Conservation (phyloP, 2,329 filamentous ascomycete genomes). For the Lachnum nothofagi region DNA sequence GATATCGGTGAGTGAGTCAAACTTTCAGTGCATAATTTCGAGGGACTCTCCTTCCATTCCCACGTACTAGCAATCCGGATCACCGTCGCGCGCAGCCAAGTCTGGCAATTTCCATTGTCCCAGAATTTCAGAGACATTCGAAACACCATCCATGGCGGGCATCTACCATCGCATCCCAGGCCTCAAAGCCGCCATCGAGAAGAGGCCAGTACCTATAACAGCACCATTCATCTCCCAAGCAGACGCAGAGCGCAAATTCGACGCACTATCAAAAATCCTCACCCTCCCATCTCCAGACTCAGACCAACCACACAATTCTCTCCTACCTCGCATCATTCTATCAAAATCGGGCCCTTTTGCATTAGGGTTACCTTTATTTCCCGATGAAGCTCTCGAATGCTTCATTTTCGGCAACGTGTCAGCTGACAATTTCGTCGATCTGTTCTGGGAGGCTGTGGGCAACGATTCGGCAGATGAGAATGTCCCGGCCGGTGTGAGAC, state of each 20-base stretch:
- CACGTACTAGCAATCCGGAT: background rate
- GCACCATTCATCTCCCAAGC: background rate
- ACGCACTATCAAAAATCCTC: background rate
- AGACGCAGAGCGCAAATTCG: background rate
- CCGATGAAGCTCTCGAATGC: slow-evolving; percentile 7
- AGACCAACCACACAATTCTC: background rate
- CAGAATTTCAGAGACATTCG: background rate
- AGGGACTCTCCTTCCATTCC: background rate
- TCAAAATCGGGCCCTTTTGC: slow-evolving; percentile 2
- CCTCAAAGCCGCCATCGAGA: background rate
- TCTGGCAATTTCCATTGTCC: background rate
- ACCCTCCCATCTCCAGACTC: background rate
- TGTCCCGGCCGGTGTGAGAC: background rate
- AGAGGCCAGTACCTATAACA: background rate
- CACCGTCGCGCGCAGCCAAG: background rate
- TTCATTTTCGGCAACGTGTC: slow-evolving; percentile 9
- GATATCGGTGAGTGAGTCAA: slow-evolving; percentile 9
- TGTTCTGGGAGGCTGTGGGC: slow-evolving; percentile 11
- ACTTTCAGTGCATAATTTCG: background rate
- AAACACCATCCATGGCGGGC: slow-evolving; percentile 2
- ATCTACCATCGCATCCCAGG: slow-evolving; percentile 1
- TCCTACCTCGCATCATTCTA: background rate
- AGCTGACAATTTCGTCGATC: slow-evolving; percentile 6
- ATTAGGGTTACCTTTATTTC: slow-evolving; percentile 1
- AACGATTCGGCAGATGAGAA: background rate